These are phyloP conservation scores for Cubamyces lactineus DNA, from an alignment of 768 basidiomycete genomes.

Conservation along the genomic window DNA sequence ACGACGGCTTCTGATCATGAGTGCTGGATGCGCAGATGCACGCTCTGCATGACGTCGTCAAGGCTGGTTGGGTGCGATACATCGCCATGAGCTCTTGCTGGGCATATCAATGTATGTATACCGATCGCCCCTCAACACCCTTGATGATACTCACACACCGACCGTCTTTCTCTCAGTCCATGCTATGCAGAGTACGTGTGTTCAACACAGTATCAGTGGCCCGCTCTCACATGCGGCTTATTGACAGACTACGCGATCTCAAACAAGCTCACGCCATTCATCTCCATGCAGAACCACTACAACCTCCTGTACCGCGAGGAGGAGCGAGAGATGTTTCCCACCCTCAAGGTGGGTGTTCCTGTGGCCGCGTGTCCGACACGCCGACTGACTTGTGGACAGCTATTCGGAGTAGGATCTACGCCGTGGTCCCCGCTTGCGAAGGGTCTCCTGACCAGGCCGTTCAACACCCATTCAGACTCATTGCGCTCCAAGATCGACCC, in stretches of 20 bases:
- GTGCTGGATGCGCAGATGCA: constrained; percentile 5
- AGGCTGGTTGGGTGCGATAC: constrained; percentile 45
- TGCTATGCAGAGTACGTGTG: constrained; percentile 34
- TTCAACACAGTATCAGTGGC: not conserved
- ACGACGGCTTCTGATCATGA: not conserved
- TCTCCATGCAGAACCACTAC: constrained; percentile 53
- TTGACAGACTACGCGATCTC: constrained; percentile 38
- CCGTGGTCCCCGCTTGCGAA: constrained; percentile 46
- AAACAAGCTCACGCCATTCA: constrained; percentile 43
- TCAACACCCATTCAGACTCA: constrained; percentile 25
- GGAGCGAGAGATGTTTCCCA: constrained; percentile 47
- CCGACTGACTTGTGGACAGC: constrained; percentile 19
- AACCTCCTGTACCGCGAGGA: constrained; percentile 49
- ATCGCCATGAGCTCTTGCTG: constrained; percentile 40
- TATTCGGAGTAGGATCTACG: constrained; percentile 43
- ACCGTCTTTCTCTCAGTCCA: constrained; percentile 27
- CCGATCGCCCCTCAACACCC: not conserved
- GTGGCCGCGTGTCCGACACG: not conserved
- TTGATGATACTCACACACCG: not conserved
- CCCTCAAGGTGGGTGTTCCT: constrained; percentile 30
- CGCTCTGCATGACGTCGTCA: constrained; percentile 45
- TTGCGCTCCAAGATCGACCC: constrained; percentile 31
- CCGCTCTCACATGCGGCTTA: too few species aligned
- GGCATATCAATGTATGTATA: constrained; percentile 35
- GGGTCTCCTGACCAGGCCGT: constrained; percentile 39